phyloP scores from a whole-genome alignment of 805 yeast genomes.

The Hanseniaspora lindneri region DNA sequence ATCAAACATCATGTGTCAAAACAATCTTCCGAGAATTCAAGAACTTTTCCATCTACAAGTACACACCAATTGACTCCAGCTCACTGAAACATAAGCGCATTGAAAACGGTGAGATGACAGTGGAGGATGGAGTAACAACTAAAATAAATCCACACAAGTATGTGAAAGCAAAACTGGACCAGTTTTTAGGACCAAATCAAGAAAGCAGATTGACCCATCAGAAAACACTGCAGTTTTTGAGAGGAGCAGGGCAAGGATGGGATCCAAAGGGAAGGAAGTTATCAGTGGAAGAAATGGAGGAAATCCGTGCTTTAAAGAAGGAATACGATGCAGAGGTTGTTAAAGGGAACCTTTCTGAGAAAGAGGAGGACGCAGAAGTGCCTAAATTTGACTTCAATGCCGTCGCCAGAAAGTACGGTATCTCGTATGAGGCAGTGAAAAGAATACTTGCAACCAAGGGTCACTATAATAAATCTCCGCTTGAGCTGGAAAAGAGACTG shows the following conservation, averaged over 20 bases:
- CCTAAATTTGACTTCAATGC: slow-evolving; percentile 2
- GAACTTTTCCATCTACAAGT: background rate
- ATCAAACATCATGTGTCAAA: background rate
- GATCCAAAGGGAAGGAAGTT: background rate
- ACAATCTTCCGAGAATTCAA: background rate
- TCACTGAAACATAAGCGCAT: background rate
- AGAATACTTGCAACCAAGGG: background rate
- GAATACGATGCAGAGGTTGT: background rate
- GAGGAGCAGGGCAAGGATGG: background rate
- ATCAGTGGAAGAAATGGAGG: background rate
- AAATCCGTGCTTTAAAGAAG: background rate
- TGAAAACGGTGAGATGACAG: background rate
- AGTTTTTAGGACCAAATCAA: background rate
- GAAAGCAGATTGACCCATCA: background rate
- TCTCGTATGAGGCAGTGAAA: background rate
- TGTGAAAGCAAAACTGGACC: background rate
- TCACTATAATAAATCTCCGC: background rate
- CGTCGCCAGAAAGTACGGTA: background rate
- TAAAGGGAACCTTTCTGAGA: background rate
- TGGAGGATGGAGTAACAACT: slow-evolving; percentile 1
- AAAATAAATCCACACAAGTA: background rate
- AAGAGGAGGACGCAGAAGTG: background rate
- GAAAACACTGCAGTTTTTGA: background rate
- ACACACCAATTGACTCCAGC: slow-evolving; percentile 9
- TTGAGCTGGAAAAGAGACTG: background rate